phyloP scores from a whole-genome alignment of 2,329 filamentous ascomycete species.

The Colletotrichum sansevieriae region DNA sequence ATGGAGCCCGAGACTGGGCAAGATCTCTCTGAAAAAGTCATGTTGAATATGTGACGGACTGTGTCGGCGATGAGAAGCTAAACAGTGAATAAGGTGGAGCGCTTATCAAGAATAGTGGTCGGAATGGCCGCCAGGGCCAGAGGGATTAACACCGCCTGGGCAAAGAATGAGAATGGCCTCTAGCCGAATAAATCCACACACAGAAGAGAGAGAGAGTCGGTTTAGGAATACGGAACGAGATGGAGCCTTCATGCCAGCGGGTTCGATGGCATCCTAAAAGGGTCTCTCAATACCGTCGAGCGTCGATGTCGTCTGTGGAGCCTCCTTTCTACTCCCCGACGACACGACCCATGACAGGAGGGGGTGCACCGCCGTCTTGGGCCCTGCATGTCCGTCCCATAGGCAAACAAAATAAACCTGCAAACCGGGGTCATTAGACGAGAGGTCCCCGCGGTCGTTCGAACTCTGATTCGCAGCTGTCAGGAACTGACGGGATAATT shows the following conservation, averaged over 20 bases:
- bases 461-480: slow-evolving; percentile 29
- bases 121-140: slow-evolving; percentile 29
- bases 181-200: background rate
- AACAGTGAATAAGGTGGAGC: background rate
- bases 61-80: background rate
- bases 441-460: slow-evolving; percentile 31
- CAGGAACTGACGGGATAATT: slow-evolving; percentile 18
- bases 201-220: background rate
- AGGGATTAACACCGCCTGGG: slow-evolving; percentile 26
- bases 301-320: slow-evolving; percentile 8
- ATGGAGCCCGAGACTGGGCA: slow-evolving; percentile 50
- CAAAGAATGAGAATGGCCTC: slow-evolving; percentile 25
- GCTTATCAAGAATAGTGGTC: slow-evolving; percentile 11
- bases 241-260: background rate
- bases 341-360: slow-evolving; percentile 6
- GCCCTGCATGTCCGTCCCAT: slow-evolving; percentile 30
- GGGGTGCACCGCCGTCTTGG: background rate
- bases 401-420: slow-evolving; percentile 24
- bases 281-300: background rate
- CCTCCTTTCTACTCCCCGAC: slow-evolving; percentile 2
- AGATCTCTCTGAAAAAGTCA: slow-evolving; percentile 47
- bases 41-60: slow-evolving; percentile 31
- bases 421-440: slow-evolving; percentile 17
- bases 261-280: slow-evolving; percentile 24
- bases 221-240: slow-evolving; percentile 11